Conservation (phyloP, 768 basidiomycete species). For the Krasilnikovozyma curviuscula region DNA sequence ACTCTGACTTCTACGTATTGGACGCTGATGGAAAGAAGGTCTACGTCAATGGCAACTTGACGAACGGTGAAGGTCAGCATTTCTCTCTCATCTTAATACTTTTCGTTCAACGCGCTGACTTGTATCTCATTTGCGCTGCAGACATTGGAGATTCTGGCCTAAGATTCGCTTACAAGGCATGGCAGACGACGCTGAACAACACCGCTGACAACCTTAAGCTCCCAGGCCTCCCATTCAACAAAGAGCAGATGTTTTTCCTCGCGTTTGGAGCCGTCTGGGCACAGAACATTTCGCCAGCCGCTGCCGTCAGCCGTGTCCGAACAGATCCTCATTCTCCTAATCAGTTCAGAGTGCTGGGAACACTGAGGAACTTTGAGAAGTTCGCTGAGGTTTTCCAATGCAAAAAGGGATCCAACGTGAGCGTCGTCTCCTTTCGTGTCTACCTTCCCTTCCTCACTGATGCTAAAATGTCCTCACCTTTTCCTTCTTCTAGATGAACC, state of each 20-base stretch:
- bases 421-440: conserved; percentile 13
- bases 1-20: conserved; percentile 57
- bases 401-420: conserved; percentile 49
- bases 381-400: conserved; percentile 80
- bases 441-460: neutral
- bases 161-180: conserved; percentile 55
- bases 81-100: neutral
- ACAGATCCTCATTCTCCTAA: conserved; percentile 78
- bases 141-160: conserved; percentile 26
- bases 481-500: conserved; percentile 42
- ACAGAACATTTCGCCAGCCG: neutral
- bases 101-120: neutral
- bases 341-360: conserved; percentile 63
- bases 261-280: conserved; percentile 38
- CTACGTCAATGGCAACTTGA: conserved; percentile 62
- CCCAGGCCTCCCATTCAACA: conserved; percentile 44
- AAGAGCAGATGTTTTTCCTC: conserved; percentile 88
- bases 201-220: conserved; percentile 49
- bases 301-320: conserved; percentile 45
- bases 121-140: conserved; percentile 23
- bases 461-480: neutral
- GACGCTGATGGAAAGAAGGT: conserved; percentile 69
- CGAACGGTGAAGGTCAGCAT: conserved; percentile 72
- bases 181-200: conserved; percentile 50
- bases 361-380: conserved; percentile 65